Conservation (phyloP, 768 basidiomycete species). For the Pisolithus microcarpus region DNA sequence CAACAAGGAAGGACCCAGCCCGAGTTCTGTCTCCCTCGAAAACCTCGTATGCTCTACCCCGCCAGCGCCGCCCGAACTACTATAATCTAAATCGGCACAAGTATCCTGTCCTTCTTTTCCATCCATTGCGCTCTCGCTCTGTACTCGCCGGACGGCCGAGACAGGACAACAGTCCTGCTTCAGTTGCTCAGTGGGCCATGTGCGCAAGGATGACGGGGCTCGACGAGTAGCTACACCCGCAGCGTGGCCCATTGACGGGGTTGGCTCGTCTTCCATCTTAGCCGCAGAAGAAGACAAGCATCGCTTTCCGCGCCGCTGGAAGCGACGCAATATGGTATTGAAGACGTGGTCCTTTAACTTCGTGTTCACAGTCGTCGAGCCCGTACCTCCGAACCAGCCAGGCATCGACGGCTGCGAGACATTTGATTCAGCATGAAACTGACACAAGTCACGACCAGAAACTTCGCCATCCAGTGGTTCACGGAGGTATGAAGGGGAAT, state of each 20-base stretch:
- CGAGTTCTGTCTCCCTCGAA: constrained; percentile 14
- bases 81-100: constrained; percentile 39
- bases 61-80: constrained; percentile 15
- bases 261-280: constrained; percentile 46
- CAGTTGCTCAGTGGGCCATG: constrained; percentile 25
- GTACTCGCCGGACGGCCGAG: constrained; percentile 50
- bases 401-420: constrained; percentile 30
- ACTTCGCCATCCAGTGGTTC: constrained; percentile 18
- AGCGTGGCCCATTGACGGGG: constrained; percentile 34
- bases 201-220: constrained; percentile 13
- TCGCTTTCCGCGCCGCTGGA: constrained; percentile 44
- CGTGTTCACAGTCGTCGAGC: constrained; percentile 90
- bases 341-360: constrained; percentile 95
- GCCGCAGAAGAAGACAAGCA: constrained; percentile 27
- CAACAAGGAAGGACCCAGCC: constrained; percentile 23
- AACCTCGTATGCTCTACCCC: constrained; percentile 9
- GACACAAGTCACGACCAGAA: constrained; percentile 29
- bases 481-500: constrained; percentile 42
- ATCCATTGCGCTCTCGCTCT: constrained; percentile 49
- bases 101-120: constrained; percentile 29
- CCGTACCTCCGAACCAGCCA: constrained; percentile 78
- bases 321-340: constrained; percentile 73
- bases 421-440: constrained; percentile 36
- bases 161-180: constrained; percentile 29
- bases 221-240: background rate